Evolutionary conservation across 2,329 filamentous ascomycete species (phyloP).

Genomic region (Fusarium incarnatum): DNA sequence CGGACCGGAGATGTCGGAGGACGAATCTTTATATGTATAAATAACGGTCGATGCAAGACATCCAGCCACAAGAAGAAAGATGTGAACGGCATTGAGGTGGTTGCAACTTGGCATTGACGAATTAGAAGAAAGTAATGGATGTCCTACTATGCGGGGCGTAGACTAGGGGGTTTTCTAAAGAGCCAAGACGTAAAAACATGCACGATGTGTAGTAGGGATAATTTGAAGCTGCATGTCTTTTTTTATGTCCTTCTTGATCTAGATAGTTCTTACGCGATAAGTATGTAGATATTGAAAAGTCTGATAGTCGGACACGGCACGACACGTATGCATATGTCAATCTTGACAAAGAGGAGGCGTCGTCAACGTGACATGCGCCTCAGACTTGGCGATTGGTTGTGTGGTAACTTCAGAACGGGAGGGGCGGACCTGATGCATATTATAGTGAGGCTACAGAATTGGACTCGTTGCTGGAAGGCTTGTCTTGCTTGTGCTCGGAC

Average conservation of each 20-base stretch:
- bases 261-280: constrained; percentile 16
- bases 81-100: constrained; percentile 3
- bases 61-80: not conserved
- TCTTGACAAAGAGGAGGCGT: constrained; percentile 26
- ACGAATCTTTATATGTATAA: not conserved
- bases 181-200: constrained; percentile 16
- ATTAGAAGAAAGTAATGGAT: constrained; percentile 11
- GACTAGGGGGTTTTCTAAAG: constrained; percentile 1
- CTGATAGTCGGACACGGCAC: constrained; percentile 9
- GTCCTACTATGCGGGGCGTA: constrained; percentile 18
- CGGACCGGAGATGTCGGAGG: constrained; percentile 9
- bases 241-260: constrained; percentile 17
- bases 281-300: not conserved
- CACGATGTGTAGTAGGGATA: constrained; percentile 7
- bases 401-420: constrained; percentile 2
- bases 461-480: not conserved
- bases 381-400: constrained; percentile 27
- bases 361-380: constrained; percentile 36
- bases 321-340: not conserved
- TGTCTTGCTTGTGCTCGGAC: not conserved
- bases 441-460: not conserved
- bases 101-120: constrained; percentile 32
- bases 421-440: constrained; percentile 19
- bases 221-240: not conserved
- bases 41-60: not conserved